phyloP scores from a whole-genome alignment of 1,284 basidiomycete species.

The Stygiomarasmius scandens region DNA sequence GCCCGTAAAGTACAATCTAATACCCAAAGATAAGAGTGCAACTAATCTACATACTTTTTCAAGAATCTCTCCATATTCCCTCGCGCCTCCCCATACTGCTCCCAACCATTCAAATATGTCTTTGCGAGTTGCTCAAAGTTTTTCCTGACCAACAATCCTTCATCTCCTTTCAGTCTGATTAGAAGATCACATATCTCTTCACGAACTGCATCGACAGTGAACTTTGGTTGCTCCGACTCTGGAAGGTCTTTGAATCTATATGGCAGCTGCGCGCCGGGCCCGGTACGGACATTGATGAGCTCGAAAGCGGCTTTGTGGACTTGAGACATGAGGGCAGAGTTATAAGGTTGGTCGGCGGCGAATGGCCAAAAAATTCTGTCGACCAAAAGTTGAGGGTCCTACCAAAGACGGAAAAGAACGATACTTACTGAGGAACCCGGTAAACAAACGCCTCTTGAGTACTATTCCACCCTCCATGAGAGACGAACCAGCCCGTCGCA shows the following conservation, averaged over 20 bases:
- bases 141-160: conserved; percentile 4
- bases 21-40: too few relatives aligned
- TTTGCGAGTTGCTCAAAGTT: conserved; percentile 2
- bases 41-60: too few relatives aligned
- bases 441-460: conserved; percentile 5
- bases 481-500: conserved; percentile 11
- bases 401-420: not conserved
- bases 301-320: conserved; percentile 10
- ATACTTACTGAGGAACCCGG: conserved; percentile 7
- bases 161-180: not conserved
- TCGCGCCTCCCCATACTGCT: too few relatives aligned
- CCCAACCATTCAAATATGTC: too few relatives aligned
- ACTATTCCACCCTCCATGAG: conserved; percentile 15
- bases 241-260: not conserved
- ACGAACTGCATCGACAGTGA: conserved; percentile 5
- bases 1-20: too few relatives aligned
- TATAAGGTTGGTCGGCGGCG: conserved; percentile 12
- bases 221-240: not conserved
- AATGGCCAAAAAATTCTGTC: conserved; percentile 16
- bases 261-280: conserved; percentile 4
- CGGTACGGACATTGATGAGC: conserved; percentile 14
- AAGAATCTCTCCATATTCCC: too few relatives aligned
- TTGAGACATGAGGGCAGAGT: conserved; percentile 4
- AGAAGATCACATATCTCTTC: conserved; percentile 4
- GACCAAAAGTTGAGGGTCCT: not conserved